Evolutionary conservation across 75 land plant species (phyloP), one percentile per base, ranked within the genome.

Genomic region (Pseudotsuga menziesii): DNA sequence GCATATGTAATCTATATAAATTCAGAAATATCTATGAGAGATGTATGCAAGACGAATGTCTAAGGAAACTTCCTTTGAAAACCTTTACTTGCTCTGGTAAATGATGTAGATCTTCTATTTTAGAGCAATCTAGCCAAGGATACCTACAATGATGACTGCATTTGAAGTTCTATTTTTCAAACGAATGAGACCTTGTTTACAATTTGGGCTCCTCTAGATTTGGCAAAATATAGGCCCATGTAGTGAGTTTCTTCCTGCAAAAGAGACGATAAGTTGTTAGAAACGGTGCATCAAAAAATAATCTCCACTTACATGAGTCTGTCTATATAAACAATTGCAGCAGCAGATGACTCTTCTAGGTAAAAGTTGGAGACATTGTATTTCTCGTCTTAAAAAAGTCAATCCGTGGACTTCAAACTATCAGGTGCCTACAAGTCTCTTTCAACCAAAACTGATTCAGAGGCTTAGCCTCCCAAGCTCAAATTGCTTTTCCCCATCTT

Each of bases 201-300:
- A 61, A 79, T 27, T 22, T 27, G 13, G 11, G 85, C 79, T 1
- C 85, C 85, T 69, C 85, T 77, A 4, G 72, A 32, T 56, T 61
- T 77, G 16, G 85, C 80, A 77, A 84, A 77, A n/a, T 84, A 84
- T 2, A 84, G 76, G 61, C 85, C 85, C 70, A 84, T 77, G 57
- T 84, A 73, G 55, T 84, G 85, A 22, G 79, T 84, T 26, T 72
- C 23, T 3, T 73, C 85, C 85, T 84, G 76, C 84, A 71, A 4
- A 44, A 73, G 14, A 2, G 3, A 44, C 16, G 48, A 72, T 19
- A 27, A 27, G 7, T 7, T 72, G 23, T 72, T 72, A 27, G 32
- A 76, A 19, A 74, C 11, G n/a, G 16, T 25, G 15, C 17, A 15
- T n/a, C 8, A 25, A 54, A 54, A 25, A 6, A 22, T 23, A 39